Percentiles rank a stretch among this genome's conserved stretches.
phyloP scores from a whole-genome alignment of 2,329 filamentous ascomycete species.

The Ophiognomonia clavigignenti-juglandacearum region DNA sequence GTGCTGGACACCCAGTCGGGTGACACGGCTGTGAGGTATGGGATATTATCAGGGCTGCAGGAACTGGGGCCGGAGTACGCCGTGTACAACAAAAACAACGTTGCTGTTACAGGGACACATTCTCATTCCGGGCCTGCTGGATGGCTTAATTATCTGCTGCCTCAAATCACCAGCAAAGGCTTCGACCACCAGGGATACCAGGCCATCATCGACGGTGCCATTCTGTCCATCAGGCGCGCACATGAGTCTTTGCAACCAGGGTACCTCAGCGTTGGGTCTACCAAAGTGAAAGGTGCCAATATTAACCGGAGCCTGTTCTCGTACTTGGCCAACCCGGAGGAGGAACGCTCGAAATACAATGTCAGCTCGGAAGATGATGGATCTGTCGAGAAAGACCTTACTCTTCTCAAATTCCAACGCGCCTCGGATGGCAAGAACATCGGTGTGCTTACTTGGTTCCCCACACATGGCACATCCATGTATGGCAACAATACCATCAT shows the following conservation, averaged over 20 bases:
- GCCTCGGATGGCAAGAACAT: constrained; percentile 70
- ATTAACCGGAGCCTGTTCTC: constrained; percentile 86
- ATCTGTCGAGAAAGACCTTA: constrained; percentile 67
- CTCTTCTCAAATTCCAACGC: constrained; percentile 72
- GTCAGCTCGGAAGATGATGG: constrained; percentile 46
- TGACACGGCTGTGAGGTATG: constrained; percentile 80
- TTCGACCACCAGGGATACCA: constrained; percentile 82
- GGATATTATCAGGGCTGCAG: constrained; percentile 68
- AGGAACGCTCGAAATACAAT: constrained; percentile 67
- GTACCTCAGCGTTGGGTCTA: constrained; percentile 64
- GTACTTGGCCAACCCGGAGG: constrained; percentile 78
- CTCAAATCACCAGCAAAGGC: constrained; percentile 80
- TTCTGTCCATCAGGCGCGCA: constrained; percentile 75
- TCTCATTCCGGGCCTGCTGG: constrained; percentile 85
- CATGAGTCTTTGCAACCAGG: constrained; percentile 65
- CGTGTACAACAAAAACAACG: constrained; percentile 70
- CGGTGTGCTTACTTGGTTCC: constrained; percentile 84
- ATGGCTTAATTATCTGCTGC: constrained; percentile 88
- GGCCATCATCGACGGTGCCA: constrained; percentile 78
- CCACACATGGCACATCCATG: constrained; percentile 87
- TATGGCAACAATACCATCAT: constrained; percentile 88
- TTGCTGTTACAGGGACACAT: constrained; percentile 89
- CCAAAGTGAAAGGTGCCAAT: constrained; percentile 69
- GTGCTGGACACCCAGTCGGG: constrained; percentile 83
- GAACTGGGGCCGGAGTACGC: constrained; percentile 66